Conservation (phyloP, 768 basidiomycete species). For the Termitomyces sp. region DNA sequence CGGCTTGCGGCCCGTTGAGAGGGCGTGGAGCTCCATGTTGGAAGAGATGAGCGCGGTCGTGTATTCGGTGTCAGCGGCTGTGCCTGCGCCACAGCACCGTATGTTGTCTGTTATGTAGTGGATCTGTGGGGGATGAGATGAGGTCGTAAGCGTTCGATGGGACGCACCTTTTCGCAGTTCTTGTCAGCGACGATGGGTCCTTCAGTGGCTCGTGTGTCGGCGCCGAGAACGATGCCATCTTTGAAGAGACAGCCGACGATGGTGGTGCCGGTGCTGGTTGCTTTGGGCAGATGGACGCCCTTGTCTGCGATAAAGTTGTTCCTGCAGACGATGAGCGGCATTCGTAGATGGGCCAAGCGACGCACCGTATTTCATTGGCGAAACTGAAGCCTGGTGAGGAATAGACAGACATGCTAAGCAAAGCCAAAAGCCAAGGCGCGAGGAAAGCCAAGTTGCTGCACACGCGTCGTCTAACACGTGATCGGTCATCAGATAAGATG, state of each 20-base stretch:
- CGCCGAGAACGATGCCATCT: constrained; percentile 92
- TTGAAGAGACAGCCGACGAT: constrained; percentile 96
- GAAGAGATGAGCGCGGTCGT: constrained; percentile 93
- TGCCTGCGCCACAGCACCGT: constrained; percentile 97
- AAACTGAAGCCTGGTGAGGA: constrained; percentile 70
- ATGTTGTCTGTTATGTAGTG: constrained; percentile 96
- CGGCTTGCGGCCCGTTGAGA: constrained; percentile 89
- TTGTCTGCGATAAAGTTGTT: constrained; percentile 72
- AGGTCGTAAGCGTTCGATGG: neutral
- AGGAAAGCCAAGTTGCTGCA: no score
- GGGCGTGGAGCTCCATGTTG: constrained; percentile 90
- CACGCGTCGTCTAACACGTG: no score
- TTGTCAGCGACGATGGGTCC: constrained; percentile 97
- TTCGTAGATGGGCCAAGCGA: neutral
- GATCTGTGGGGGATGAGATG: constrained; percentile 54
- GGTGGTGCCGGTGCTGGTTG: constrained; percentile 93
- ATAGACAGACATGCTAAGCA: no score
- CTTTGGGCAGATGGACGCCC: constrained; percentile 75
- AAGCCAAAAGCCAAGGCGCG: no score
- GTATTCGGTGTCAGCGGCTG: constrained; percentile 98
- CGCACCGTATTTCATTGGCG: constrained; percentile 68
- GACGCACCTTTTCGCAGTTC: constrained; percentile 96
- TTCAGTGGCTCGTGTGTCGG: constrained; percentile 94
- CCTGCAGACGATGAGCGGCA: constrained; percentile 32
- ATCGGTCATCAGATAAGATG: no score